These are phyloP conservation scores for Raffaelea albimanens DNA, from an alignment of 2,329 filamentous ascomycete species.

Conservation along the genomic window DNA sequence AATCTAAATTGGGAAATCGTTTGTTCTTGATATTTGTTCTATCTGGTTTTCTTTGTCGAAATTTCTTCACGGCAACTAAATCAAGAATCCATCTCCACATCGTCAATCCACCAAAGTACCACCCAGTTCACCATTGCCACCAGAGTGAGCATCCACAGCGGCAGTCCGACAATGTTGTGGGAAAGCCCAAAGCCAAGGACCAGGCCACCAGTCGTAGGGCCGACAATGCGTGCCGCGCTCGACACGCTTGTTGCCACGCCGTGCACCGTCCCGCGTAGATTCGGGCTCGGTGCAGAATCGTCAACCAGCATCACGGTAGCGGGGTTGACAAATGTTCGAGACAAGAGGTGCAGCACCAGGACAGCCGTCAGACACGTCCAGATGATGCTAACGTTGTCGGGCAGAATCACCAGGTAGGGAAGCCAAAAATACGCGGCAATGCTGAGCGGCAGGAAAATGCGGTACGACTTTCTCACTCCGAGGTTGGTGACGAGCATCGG, in stretches of 20 bases:
- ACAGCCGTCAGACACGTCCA: conserved; percentile 1
- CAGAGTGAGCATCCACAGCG: background rate
- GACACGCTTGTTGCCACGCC: background rate
- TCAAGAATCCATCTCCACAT: background rate
- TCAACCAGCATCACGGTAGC: conserved; percentile 2
- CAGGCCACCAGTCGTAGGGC: background rate
- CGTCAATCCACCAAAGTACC: background rate
- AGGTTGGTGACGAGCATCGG: background rate
- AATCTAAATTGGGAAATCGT: too few species aligned
- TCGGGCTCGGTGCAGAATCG: background rate
- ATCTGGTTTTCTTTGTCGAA: too few species aligned
- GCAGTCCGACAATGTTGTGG: background rate
- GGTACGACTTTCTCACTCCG: conserved; percentile 1
- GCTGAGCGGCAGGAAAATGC: conserved; percentile 1
- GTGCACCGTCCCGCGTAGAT: conserved; percentile 1
- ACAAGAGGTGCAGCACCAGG: background rate
- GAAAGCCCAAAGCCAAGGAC: conserved; percentile 1
- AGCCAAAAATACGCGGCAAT: background rate
- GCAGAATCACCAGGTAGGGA: conserved; percentile 1
- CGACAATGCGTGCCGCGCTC: background rate
- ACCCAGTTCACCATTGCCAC: background rate
- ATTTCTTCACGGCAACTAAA: too few species aligned
- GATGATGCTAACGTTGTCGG: background rate
- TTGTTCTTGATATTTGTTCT: too few species aligned
- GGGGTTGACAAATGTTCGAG: conserved; percentile 1